Evolutionary conservation across 345 rosid species (phyloP), one percentile per base, ranked within the genome.

Genomic region (Salix udensis): DNA sequence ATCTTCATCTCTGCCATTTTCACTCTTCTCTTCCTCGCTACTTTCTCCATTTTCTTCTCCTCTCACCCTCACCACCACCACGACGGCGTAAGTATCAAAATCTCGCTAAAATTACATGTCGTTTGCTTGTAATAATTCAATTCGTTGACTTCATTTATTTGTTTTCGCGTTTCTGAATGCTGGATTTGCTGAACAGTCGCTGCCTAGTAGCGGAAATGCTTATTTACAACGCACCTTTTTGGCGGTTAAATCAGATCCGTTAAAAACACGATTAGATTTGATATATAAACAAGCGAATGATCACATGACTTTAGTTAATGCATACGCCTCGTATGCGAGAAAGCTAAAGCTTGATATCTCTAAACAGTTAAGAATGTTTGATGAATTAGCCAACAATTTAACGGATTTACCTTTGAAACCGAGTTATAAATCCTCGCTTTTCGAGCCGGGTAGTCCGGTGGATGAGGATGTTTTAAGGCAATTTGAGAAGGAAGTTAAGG

Each of bases 241-340:
- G 78, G 94, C 94, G 14, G 71, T 92, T 73, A 91, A 92, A 69
- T 92, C 97, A 28, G 94, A 94, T 87, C 98, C 98, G 7, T 77
- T 88, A 71, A 89, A 85, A 78, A 92, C 98, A 7, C 83, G 98
- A 60, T 76, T 94, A 73, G 98, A 89, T 89, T 87, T 94, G 89
- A 91, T 92, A 70, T 83, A 92, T 72, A 94, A 89, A 84, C 98
- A 94, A 85, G 97, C 97, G 12, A 92, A 83, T 68, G 97, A 94
- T 75, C 97, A 94, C 78, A 82, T 92, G 19, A 80, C 93, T 31
- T 84, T 94, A 6, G 93, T 91, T 61, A 92, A 89, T 76, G 94
- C 98, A 0, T 94, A 94, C 66, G 97, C 98, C 1, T 88, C 97
- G 42, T 94, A 91, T 84, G 98, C 98, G n/a, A 86, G 98, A 79